These are phyloP conservation scores for Naganishia sp. DNA, from an alignment of 1,284 basidiomycete genomes.

Conservation along the genomic window DNA sequence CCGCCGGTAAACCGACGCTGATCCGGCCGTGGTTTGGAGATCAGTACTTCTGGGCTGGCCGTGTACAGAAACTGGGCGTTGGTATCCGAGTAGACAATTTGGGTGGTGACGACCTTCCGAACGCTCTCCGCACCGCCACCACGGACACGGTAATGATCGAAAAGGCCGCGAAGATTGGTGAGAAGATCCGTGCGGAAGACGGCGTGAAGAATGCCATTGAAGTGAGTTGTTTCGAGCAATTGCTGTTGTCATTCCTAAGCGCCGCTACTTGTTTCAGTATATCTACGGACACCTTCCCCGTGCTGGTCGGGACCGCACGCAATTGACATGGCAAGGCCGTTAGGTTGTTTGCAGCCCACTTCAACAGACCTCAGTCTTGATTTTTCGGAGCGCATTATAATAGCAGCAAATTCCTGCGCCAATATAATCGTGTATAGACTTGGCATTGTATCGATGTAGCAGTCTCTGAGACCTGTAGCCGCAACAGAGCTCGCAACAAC, in stretches of 20 bases:
- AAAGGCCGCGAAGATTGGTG: constrained; percentile 65
- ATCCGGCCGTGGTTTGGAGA: constrained; percentile 72
- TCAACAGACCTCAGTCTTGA: background rate
- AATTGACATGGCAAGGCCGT: constrained; percentile 28
- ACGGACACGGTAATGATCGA: constrained; percentile 63
- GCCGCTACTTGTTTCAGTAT: constrained; percentile 38
- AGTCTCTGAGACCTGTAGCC: no score
- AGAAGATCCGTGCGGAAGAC: constrained; percentile 62
- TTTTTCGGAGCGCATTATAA: no score
- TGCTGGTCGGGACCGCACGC: constrained; percentile 43
- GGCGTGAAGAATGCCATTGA: constrained; percentile 59
- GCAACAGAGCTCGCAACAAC: no score
- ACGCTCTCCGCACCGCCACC: constrained; percentile 62
- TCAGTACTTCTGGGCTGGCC: constrained; percentile 69
- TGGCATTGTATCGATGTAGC: background rate
- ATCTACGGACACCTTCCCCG: constrained; percentile 60
- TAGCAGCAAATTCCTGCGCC: no score
- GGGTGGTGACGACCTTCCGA: constrained; percentile 59
- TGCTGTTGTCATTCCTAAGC: background rate
- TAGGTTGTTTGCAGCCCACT: background rate
- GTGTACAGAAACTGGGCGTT: constrained; percentile 65
- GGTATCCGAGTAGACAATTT: constrained; percentile 60
- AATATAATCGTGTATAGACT: background rate
- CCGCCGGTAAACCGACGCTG: constrained; percentile 72
- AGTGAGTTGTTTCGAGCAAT: constrained; percentile 9